Conservation (phyloP, 2,329 filamentous ascomycete genomes). For the Thermoascus crustaceus region DNA sequence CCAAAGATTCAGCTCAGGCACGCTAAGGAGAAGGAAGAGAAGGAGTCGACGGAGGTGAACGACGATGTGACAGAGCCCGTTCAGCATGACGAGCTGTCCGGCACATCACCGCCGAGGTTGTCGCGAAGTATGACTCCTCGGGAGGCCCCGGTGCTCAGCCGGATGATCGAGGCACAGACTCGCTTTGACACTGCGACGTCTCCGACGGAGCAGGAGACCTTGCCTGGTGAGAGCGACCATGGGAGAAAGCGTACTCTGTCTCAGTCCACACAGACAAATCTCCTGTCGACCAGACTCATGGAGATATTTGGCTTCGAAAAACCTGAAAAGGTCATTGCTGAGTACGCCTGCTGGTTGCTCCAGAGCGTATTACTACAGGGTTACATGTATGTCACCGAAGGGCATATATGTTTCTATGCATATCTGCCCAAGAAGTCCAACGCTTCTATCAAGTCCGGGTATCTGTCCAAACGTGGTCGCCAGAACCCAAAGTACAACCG, state of each 20-base stretch:
- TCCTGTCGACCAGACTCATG: constrained; percentile 63
- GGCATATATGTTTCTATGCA: constrained; percentile 93
- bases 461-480: constrained; percentile 78
- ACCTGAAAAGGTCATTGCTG: constrained; percentile 75
- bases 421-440: constrained; percentile 90
- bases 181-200: constrained; percentile 40
- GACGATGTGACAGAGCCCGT: too few relatives aligned
- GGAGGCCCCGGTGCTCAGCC: constrained; percentile 64
- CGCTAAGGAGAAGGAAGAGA: constrained; percentile 15
- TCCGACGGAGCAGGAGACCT: constrained; percentile 13
- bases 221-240: constrained; percentile 36
- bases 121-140: constrained; percentile 36
- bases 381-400: constrained; percentile 89
- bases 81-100: constrained; percentile 12
- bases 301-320: constrained; percentile 79
- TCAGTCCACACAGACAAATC: constrained; percentile 40
- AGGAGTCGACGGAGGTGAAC: constrained; percentile 8
- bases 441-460: constrained; percentile 73
- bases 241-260: constrained; percentile 44
- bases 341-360: constrained; percentile 89
- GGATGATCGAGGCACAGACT: constrained; percentile 65
- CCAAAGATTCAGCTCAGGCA: constrained; percentile 43
- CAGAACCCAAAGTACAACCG: constrained; percentile 80
- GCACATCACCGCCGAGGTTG: constrained; percentile 14
- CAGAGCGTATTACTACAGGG: constrained; percentile 89